Base-by-base conservation (phyloP, 2,329 filamentous ascomycete species). In the Orbilia blumenaviensis region DNA sequence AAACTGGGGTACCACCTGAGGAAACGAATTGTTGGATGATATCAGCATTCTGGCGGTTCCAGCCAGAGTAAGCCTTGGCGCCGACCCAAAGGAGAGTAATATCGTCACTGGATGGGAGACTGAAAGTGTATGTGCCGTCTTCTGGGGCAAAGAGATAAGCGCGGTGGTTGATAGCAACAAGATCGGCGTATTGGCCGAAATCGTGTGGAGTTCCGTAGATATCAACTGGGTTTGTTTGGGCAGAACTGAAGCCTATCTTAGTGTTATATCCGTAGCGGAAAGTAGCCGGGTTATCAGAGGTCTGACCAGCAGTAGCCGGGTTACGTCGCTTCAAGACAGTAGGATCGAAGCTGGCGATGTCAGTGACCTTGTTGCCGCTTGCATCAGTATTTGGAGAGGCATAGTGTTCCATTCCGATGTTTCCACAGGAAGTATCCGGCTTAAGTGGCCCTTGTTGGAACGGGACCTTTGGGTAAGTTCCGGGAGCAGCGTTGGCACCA, bases 71-170 rank as follows among this genome's bases (percentile, higher is more conserved):
- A 1, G 79, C 80, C 14, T 75, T 77, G 16, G 71, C 12, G 5
- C 79, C 80, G 8, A 81, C 23, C 80, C 80, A 81, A 16, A 81
- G 41, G 1, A 81, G 54, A 1, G 77, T 74, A 21, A 80, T 78
- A 27, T 81, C 80, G 25, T 81, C 80, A n/a, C 76, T 67, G 9
- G 63, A 52, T 1, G 68, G 72, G 7, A 79, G 36, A 21, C 56
- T 78, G 75, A 81, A 79, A 10, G 72, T 78, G 58, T 81, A 81
- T 52, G 71, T 75, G 16, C 80, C 79, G 9, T 79, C 77, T 34
- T 74, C 36, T 12, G 64, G 38, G 1, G 77, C 77, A 60, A 71
- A 78, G 46, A 79, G 14, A 76, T 79, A 78, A 36, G 58, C 72
- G 48, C 77, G 76, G 58, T 81, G 76, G 54, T 79, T 78, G 66